A percentile compares a stretch with the other conserved stretches of the same genome.
Evolutionary conservation across 2,329 filamentous ascomycete species (phyloP).

Genomic region (Pyricularia grisea): DNA sequence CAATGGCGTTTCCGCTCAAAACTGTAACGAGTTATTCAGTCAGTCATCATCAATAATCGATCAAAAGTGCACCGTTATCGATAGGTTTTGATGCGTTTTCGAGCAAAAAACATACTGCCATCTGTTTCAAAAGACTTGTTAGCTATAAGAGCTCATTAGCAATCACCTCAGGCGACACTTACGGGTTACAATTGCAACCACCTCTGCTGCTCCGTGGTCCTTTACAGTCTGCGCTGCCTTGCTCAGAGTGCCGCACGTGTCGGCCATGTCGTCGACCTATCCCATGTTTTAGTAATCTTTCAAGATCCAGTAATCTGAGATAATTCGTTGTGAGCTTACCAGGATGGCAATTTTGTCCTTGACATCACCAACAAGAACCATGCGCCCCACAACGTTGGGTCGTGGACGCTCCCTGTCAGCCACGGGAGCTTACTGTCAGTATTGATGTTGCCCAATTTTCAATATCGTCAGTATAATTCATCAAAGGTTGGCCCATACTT

Average conservation of each 20-base stretch:
- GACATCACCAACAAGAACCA: slow-evolving; percentile 94
- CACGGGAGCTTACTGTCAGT: not conserved
- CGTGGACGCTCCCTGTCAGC: slow-evolving; percentile 60
- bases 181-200: slow-evolving; percentile 81
- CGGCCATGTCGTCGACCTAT: slow-evolving; percentile 11
- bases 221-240: slow-evolving; percentile 89
- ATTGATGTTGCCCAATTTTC: not conserved
- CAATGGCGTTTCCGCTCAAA: slow-evolving; percentile 77
- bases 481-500: slow-evolving; percentile 35
- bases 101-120: slow-evolving; percentile 7
- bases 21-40: slow-evolving; percentile 56
- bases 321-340: slow-evolving; percentile 21
- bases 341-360: slow-evolving; percentile 87
- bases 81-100: not conserved
- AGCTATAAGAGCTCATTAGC: not conserved
- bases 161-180: not conserved
- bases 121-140: not conserved
- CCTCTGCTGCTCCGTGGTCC: slow-evolving; percentile 75
- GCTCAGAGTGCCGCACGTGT: slow-evolving; percentile 37
- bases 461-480: not conserved
- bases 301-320: not conserved
- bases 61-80: not conserved
- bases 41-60: not conserved
- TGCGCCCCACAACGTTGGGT: slow-evolving; percentile 71
- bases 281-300: not conserved